Evolutionary conservation across 768 basidiomycete genomes (phyloP).

Genomic region (Pholiota molesta): DNA sequence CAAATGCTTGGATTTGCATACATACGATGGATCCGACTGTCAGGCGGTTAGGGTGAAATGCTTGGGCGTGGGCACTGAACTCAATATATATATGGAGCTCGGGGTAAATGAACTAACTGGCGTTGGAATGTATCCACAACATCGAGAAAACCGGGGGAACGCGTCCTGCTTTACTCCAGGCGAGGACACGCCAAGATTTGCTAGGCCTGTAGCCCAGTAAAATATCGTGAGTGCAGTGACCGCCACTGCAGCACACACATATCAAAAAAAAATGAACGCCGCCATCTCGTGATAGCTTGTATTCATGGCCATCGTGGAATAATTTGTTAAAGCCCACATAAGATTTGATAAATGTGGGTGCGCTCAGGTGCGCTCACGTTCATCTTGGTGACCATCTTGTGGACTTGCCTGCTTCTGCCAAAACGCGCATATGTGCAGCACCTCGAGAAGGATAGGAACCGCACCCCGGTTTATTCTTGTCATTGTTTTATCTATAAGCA

Average conservation of each 20-base stretch:
- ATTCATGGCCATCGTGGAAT: background rate
- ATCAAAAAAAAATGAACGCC: background rate
- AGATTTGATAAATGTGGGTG: background rate
- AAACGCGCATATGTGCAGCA: background rate
- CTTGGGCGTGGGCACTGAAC: background rate
- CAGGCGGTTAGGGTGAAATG: background rate
- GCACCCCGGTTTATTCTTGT: background rate
- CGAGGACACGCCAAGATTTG: background rate
- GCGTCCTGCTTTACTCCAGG: background rate
- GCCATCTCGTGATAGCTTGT: background rate
- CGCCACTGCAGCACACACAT: background rate
- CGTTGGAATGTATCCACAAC: background rate
- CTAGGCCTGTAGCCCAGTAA: background rate
- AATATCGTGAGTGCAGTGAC: background rate
- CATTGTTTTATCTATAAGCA: background rate
- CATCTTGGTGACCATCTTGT: background rate
- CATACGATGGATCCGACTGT: background rate
- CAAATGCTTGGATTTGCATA: background rate
- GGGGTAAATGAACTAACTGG: background rate
- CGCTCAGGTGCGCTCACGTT: background rate
- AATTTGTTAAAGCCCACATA: background rate
- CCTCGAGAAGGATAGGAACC: background rate
- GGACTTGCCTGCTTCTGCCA: background rate
- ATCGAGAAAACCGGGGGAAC: slow-evolving; percentile 3
- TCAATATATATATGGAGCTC: slow-evolving; percentile 1